Evolutionary conservation across 371 early-diverging fungal genomes (phyloP).

Genomic region (Mucor lusitanicus): DNA sequence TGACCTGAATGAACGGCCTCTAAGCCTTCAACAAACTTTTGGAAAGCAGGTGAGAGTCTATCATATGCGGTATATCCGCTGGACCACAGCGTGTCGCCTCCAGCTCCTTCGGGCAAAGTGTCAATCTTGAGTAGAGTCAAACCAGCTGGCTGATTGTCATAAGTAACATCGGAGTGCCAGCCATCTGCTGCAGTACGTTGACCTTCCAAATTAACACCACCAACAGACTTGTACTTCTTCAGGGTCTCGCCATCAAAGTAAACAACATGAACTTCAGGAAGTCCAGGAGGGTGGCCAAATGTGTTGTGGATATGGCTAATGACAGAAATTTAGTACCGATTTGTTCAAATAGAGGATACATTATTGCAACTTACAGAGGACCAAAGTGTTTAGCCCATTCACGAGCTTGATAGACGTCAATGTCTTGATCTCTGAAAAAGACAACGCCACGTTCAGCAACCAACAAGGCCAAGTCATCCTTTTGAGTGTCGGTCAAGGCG

Average conservation of each 20-base stretch:
- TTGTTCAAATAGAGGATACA: too few species aligned
- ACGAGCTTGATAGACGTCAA: constrained; percentile 54
- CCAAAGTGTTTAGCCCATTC: constrained; percentile 59
- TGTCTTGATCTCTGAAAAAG: constrained; percentile 66
- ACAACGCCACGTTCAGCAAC: constrained; percentile 69
- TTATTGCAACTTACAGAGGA: constrained; percentile 39
- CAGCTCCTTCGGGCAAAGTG: constrained; percentile 46
- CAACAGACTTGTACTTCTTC: constrained; percentile 1
- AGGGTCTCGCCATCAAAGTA: constrained; percentile 28
- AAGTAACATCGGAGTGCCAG: constrained; percentile 63
- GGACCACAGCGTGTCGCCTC: constrained; percentile 65
- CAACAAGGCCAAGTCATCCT: constrained; percentile 62
- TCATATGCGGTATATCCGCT: constrained; percentile 64
- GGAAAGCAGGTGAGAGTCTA: constrained; percentile 58
- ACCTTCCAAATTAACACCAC: neutral
- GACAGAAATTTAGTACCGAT: neutral
- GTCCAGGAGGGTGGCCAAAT: constrained; percentile 34
- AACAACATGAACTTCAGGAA: constrained; percentile 35
- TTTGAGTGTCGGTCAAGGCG: constrained; percentile 56
- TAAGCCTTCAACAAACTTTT: constrained; percentile 60
- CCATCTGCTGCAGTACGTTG: constrained; percentile 21
- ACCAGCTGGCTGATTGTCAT: constrained; percentile 60
- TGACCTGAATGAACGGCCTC: constrained; percentile 64
- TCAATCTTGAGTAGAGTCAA: constrained; percentile 58
- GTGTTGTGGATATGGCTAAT: constrained; percentile 33